Evolutionary conservation across 2,329 filamentous ascomycete genomes (phyloP), one percentile per base, ranked within the genome.

Genomic region (Rutstroemia sp.): DNA sequence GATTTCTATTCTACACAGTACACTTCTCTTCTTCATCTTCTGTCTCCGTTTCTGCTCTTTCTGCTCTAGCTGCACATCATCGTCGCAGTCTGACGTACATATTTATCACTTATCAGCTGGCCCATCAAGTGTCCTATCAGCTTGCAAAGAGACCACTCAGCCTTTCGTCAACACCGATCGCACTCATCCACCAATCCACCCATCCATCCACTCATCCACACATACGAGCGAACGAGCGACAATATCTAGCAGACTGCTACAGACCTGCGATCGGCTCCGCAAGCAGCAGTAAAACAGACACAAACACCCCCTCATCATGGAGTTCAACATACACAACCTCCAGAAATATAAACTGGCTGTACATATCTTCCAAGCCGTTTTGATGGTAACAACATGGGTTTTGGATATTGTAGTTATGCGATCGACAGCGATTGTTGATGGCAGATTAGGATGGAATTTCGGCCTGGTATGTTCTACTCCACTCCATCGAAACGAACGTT

Each of bases 361-460:
- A 44, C 83, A 86, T 70, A 70, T 74, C 51, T 68, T 73, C 56
- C 83, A 86, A 71, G 75, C 78, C 57, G 61, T 80, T 48, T 64
- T 83, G 23, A 78, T 73, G 47, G 73, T 84, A 48, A 73, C 84
- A 23, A 72, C 77, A 63, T 85, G 81, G 75, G 73, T 77, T 57
- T 72, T 86, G 58, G 79, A 81, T 62, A 83, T 86, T 63, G 74
- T 78, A 23, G 75, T 86, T 47, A 83, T 86, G 65, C 74, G 73
- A 72, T 73, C 54, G 68, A 76, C 9, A 68, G 72, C 80, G 5
- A 68, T 67, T 19, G 75, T 86, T 60, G 78, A 76, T 56, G 81
- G 81, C 36, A 76, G 80, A 60, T 79, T 80, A 68, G 81, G 78
- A 59, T 86, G 83, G 82, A 78, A 80, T 0, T 86, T 86, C 61